These are phyloP conservation scores for Psilocybe cubensis DNA, from an alignment of 768 basidiomycete species.

Conservation along the genomic window DNA sequence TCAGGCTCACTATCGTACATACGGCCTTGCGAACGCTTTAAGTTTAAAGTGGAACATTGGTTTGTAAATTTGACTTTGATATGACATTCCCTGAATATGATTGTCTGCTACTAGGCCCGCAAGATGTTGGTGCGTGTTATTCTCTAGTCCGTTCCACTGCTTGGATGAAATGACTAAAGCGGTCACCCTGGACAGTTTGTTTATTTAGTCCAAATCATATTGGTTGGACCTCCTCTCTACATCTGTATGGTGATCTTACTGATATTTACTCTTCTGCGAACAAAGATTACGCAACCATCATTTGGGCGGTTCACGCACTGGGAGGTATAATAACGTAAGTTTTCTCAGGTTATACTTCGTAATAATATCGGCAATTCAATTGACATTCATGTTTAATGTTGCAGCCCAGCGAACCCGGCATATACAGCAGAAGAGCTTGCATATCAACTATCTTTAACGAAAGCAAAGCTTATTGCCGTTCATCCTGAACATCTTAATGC, in stretches of 20 bases:
- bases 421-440: slow-evolving; percentile 61
- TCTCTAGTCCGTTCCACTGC: not conserved
- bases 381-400: slow-evolving; percentile 11
- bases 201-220: slow-evolving; percentile 67
- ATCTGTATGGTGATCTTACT: not conserved
- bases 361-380: too few relatives aligned
- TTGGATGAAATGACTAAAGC: not conserved
- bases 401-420: slow-evolving; percentile 64
- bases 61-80: slow-evolving; percentile 24
- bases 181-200: slow-evolving; percentile 44
- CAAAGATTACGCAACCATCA: slow-evolving; percentile 54
- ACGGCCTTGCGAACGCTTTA: slow-evolving; percentile 57
- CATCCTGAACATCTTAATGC: slow-evolving; percentile 47
- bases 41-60: slow-evolving; percentile 51
- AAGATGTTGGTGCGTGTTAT: slow-evolving; percentile 51
- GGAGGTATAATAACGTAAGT: slow-evolving; percentile 63
- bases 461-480: slow-evolving; percentile 50
- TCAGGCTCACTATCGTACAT: slow-evolving; percentile 43
- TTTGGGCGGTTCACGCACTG: slow-evolving; percentile 64
- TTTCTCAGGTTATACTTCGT: too few relatives aligned
- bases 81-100: slow-evolving; percentile 2
- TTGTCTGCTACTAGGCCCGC: slow-evolving; percentile 37
- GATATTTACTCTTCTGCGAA: not conserved
- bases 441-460: slow-evolving; percentile 55
- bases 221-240: slow-evolving; percentile 33